Base-by-base conservation (phyloP, 495 filamentous ascomycete species). In the Penicillium waksmanii region DNA sequence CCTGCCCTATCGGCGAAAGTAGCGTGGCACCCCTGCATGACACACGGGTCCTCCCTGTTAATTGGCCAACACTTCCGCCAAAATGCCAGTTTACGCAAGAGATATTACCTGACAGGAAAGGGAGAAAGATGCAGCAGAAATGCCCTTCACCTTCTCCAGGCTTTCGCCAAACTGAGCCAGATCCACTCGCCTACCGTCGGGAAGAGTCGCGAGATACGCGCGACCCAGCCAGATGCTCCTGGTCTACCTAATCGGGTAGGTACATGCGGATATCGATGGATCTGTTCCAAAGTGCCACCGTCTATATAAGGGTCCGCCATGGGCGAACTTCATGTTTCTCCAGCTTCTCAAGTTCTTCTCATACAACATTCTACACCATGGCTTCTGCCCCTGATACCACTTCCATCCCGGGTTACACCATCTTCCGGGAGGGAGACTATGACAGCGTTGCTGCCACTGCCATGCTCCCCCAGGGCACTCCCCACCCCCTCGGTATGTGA, bases 401-500 rank as follows among this genome's bases (percentile, higher is more conserved):
- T 42, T 72, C 71, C 48, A 72, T 73, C 56, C 71, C 71, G 23
- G 71, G 71, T 53, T 73, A 73, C 48, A 73, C 71, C 11, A 73
- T 73, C 46, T 73, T 73, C 62, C 68, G 65, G 58, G 71, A 72
- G 48, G 67, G 67, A 21, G 69, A 72, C 62, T 73, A 73, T 67
- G 69, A 69, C 9, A 72, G 69, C 27, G 69, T 71, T 51, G 67
- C 71, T 58, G 71, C 71, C 3, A 51, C 69, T 48, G 69, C 69
- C 8, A 69, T 72, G 65, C 58, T 72, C n/a, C 65, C 64, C 10
- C 57, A 67, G 36, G 58, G 63, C 48, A 65, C 53, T 33, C 66
- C 69, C 17, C 71, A 73, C 65, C 71, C 71, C 13, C 60, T 73
- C 56, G 71, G 71, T 73, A 63, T 19, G 64, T 47, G 21, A 38